phyloP scores from a whole-genome alignment of 108 stramenopile genomes.

The Nitzschia sp. region DNA sequence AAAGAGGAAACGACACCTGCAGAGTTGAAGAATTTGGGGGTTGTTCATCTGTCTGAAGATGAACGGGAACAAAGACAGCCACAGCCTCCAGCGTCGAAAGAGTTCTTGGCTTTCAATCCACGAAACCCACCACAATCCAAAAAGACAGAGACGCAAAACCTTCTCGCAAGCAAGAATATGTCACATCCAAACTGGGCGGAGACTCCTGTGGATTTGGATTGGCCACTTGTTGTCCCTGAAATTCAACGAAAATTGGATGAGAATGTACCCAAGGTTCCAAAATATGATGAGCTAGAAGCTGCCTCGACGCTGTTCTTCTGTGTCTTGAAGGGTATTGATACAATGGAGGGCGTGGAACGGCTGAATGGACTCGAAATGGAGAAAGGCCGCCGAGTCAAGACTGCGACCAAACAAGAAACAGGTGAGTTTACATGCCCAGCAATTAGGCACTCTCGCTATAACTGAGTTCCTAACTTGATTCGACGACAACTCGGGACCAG shows the following conservation, averaged over 20 bases:
- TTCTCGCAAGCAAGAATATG: background rate
- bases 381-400: too few species aligned
- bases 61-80: background rate
- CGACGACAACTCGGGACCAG: background rate
- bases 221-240: background rate
- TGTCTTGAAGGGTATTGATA: background rate
- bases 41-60: background rate
- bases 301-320: constrained; percentile 6
- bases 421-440: background rate
- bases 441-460: too few species aligned
- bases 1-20: background rate
- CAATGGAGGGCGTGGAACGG: background rate
- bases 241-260: background rate
- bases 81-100: background rate
- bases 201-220: constrained; percentile 1
- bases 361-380: background rate
- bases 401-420: background rate
- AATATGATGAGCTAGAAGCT: background rate
- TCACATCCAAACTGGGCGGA: background rate
- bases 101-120: constrained; percentile 23
- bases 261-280: background rate
- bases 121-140: background rate
- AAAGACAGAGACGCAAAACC: background rate
- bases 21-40: background rate
- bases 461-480: too few species aligned